Conservation (phyloP, 805 yeast genomes). For the Metschnikowia lunata region DNA sequence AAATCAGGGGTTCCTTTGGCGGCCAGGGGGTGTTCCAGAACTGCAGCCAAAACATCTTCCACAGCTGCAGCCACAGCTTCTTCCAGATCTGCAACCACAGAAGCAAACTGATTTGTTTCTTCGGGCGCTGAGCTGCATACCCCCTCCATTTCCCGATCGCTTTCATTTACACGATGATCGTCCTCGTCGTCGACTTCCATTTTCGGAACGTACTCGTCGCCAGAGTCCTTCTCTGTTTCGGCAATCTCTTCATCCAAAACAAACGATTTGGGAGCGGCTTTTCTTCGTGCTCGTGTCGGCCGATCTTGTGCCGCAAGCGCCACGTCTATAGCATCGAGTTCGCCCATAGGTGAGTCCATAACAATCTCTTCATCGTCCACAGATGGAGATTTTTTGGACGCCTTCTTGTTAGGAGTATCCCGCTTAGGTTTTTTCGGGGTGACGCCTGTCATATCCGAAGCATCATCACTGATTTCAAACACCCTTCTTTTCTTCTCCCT, state of each 20-base stretch:
- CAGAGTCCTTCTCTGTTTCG: not conserved
- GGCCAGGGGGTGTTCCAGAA: not conserved
- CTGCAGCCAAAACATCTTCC: not conserved
- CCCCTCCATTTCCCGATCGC: not conserved
- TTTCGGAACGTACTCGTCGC: conserved; percentile 9
- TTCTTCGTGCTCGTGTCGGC: conserved; percentile 1
- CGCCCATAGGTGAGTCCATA: not conserved
- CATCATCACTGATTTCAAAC: not conserved
- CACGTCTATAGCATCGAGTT: conserved; percentile 3
- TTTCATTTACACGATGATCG: not conserved
- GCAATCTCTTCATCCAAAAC: conserved; percentile 2
- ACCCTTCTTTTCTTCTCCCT: conserved; percentile 11
- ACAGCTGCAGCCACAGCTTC: too few species aligned
- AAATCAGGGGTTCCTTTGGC: too few species aligned
- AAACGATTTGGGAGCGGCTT: conserved; percentile 9
- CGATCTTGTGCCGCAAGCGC: conserved; percentile 3
- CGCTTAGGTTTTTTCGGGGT: conserved; percentile 1
- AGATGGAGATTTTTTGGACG: not conserved
- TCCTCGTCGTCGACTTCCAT: conserved; percentile 3
- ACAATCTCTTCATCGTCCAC: conserved; percentile 1
- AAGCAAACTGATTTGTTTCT: too few species aligned
- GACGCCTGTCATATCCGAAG: not conserved
- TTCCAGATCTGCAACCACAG: too few species aligned
- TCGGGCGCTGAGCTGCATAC: too few species aligned
- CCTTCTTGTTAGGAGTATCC: not conserved